Percentiles rank a stretch among this genome's conserved stretches.
Evolutionary conservation across 2,329 filamentous ascomycete genomes (phyloP).

Genomic region (Thelonectria discophora): DNA sequence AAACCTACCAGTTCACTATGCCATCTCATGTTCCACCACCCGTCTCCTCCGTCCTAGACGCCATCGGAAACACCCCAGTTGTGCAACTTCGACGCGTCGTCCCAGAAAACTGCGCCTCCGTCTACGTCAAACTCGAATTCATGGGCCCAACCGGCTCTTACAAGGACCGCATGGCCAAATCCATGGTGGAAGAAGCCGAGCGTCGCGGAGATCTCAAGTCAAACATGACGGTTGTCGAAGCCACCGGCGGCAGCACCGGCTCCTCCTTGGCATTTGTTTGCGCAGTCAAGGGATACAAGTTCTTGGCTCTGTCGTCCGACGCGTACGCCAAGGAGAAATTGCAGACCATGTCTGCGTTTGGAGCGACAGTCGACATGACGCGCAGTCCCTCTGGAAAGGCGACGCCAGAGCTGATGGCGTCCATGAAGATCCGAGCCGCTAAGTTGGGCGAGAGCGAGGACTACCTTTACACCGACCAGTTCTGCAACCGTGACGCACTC

Average conservation of each 20-base stretch:
- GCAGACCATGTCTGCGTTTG: slow-evolving; percentile 2
- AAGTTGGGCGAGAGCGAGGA: neutral
- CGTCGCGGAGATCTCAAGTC: neutral
- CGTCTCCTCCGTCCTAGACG: too few relatives aligned
- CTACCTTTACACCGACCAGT: slow-evolving; percentile 5
- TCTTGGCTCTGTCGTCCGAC: slow-evolving; percentile 1
- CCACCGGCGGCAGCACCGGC: slow-evolving; percentile 13
- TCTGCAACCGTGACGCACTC: slow-evolving; percentile 1
- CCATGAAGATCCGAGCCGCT: neutral
- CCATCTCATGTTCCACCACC: too few relatives aligned
- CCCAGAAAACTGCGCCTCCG: too few relatives aligned
- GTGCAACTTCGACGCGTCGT: too few relatives aligned
- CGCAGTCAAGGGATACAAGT: slow-evolving; percentile 9
- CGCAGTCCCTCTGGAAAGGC: too few relatives aligned
- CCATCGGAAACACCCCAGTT: too few relatives aligned
- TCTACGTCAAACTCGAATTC: neutral
- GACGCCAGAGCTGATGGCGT: slow-evolving; percentile 3
- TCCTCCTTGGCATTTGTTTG: slow-evolving; percentile 17
- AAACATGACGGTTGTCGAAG: slow-evolving; percentile 11
- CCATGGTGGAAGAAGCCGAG: slow-evolving; percentile 12
- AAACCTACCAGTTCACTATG: too few relatives aligned
- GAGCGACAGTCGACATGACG: neutral
- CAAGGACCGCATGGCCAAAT: slow-evolving; percentile 19
- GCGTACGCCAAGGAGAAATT: slow-evolving; percentile 3
- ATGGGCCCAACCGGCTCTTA: slow-evolving; percentile 16